These are phyloP conservation scores for Bjerkandera adusta DNA, from an alignment of 1,284 basidiomycete genomes.

Conservation along the genomic window DNA sequence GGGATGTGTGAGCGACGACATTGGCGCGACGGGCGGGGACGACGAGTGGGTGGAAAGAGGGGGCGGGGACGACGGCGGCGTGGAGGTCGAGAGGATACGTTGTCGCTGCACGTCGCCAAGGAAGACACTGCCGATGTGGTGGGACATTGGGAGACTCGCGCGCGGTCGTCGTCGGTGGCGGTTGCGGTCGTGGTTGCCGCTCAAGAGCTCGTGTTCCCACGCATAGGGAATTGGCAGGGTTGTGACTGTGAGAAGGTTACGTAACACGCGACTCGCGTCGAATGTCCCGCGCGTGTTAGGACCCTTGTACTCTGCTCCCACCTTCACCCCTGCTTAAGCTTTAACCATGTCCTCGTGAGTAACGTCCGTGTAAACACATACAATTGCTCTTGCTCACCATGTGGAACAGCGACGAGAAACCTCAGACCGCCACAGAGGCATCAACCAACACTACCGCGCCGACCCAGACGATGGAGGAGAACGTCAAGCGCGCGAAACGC, in stretches of 20 bases:
- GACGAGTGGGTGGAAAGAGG: constrained; percentile 45
- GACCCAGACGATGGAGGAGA: constrained; percentile 46
- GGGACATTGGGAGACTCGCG: constrained; percentile 3
- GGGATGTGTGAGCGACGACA: constrained; percentile 20
- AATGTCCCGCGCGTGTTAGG: too few species aligned
- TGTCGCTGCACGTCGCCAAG: constrained; percentile 67
- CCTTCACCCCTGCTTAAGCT: too few species aligned
- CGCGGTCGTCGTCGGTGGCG: too few species aligned
- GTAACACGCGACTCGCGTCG: too few species aligned
- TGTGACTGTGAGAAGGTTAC: too few species aligned
- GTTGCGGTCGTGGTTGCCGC: too few species aligned
- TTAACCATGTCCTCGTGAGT: not conserved
- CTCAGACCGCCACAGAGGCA: not conserved
- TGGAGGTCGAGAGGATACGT: constrained; percentile 58
- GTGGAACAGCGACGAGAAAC: not conserved
- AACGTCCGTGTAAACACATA: not conserved
- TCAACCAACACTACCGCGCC: not conserved
- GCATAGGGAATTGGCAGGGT: too few species aligned
- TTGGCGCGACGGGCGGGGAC: constrained; percentile 18
- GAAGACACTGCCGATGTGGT: constrained; percentile 66
- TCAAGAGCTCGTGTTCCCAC: too few species aligned
- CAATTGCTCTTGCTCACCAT: not conserved
- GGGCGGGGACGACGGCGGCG: constrained; percentile 62
- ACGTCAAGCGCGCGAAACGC: constrained; percentile 75
- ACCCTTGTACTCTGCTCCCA: too few species aligned